A percentile compares a stretch with the other conserved stretches of the same genome.
These are phyloP conservation scores for Bolboschoenus planiculmis DNA, from an alignment of 176 grass and related monocot species.

Conservation along the genomic window DNA sequence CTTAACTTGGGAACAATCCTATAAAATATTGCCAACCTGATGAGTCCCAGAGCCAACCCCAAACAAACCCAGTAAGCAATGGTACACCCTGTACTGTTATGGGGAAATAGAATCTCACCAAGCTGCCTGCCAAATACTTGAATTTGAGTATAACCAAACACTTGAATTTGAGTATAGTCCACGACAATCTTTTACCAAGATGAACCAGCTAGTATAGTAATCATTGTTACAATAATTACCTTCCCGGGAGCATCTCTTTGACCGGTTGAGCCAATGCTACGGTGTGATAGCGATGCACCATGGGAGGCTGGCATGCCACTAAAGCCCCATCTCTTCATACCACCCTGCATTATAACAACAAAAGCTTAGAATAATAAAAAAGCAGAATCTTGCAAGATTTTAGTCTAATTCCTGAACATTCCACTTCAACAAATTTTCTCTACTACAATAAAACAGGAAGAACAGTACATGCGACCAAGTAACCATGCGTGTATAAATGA, in stretches of 20 bases:
- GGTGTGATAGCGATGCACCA: conserved; percentile 92
- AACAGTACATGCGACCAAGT: not conserved
- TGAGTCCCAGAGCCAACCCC: not conserved
- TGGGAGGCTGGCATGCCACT: conserved; percentile 77
- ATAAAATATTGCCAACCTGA: not conserved
- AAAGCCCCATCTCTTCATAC: conserved; percentile 81
- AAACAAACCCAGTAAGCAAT: conserved; percentile 3
- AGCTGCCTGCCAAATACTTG: not conserved
- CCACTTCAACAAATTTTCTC: not conserved
- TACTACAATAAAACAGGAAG: not conserved
- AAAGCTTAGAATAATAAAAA: not conserved
- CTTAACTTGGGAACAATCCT: not conserved
- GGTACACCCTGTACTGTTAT: not conserved
- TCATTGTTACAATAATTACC: conserved; percentile 40
- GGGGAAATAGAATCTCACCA: not conserved
- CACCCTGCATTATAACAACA: conserved; percentile 55
- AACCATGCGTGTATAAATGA: not conserved
- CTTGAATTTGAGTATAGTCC: not conserved
- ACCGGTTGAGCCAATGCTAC: conserved; percentile 87
- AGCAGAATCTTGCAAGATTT: not conserved
- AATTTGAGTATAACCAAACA: not conserved
- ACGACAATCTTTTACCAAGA: not conserved
- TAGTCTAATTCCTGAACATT: not conserved
- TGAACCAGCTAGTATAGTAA: conserved; percentile 15
- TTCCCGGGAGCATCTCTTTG: conserved; percentile 95